A percentile compares a stretch with the other conserved stretches of the same genome.
Conservation (phyloP, 306 rosid species). For the Glycine latifolia region DNA sequence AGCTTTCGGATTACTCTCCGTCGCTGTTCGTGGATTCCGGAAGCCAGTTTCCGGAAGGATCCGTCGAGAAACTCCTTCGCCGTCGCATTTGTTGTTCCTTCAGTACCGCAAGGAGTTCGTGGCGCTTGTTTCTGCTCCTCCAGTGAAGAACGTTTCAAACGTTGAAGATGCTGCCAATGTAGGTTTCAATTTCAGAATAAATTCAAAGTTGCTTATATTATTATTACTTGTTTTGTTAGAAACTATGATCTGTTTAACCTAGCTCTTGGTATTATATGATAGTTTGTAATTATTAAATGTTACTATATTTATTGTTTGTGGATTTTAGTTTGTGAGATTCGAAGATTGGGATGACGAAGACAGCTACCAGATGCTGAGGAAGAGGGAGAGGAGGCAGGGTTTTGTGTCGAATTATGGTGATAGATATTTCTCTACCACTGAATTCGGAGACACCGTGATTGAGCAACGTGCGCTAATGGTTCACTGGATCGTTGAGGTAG, state of each 20-base stretch:
- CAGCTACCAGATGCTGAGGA: conserved; percentile 71
- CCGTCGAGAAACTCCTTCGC: conserved; percentile 76
- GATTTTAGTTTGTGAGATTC: conserved; percentile 59
- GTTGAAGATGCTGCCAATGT: conserved; percentile 53
- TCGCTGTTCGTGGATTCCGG: conserved; percentile 75
- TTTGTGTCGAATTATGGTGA: conserved; percentile 60
- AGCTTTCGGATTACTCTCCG: conserved; percentile 67
- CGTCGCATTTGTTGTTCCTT: conserved; percentile 58
- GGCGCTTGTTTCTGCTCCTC: conserved; percentile 44
- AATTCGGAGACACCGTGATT: conserved; percentile 65
- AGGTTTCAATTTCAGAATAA: conserved; percentile 25
- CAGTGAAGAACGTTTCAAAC: conserved; percentile 23
- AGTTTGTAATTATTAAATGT: too few relatives aligned
- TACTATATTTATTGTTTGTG: background rate
- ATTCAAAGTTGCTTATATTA: conserved; percentile 2
- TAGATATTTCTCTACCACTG: conserved; percentile 59
- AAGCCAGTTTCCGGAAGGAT: conserved; percentile 80
- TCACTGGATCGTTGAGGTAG: conserved; percentile 91
- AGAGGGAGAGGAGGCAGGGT: conserved; percentile 65
- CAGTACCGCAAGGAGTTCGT: conserved; percentile 67
- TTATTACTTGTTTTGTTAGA: background rate
- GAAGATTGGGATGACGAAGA: conserved; percentile 76
- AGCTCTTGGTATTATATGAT: too few relatives aligned
- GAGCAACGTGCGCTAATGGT: conserved; percentile 73
- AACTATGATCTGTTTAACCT: background rate